Percentiles rank a stretch among this genome's conserved stretches.
phyloP scores from a whole-genome alignment of 257 asterid species.

The Primulina eburnea region DNA sequence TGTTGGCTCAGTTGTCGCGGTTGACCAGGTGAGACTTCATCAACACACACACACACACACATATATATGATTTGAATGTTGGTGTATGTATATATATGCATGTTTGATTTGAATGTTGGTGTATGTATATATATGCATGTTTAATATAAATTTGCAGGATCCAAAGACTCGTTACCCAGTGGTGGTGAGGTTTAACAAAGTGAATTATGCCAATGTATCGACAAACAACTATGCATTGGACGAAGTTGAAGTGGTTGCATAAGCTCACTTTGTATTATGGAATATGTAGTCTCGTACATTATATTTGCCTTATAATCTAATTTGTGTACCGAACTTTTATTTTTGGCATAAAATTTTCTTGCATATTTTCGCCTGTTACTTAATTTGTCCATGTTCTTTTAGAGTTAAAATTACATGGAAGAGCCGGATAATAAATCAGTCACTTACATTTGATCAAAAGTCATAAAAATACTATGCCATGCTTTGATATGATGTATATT shows the following conservation, averaged over 20 bases:
- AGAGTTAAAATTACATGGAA: no score
- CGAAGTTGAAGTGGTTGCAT: conserved; percentile 59
- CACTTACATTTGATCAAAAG: no score
- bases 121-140: no score
- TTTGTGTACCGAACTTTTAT: not conserved
- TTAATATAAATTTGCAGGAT: conserved; percentile 46
- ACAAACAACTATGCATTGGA: conserved; percentile 96
- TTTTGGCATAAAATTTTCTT: not conserved
- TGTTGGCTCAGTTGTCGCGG: conserved; percentile 87
- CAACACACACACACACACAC: not conserved
- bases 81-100: no score
- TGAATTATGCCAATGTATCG: conserved; percentile 85
- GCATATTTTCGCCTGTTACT: not conserved
- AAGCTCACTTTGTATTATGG: conserved; percentile 8
- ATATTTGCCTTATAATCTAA: not conserved
- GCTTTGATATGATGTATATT: no score
- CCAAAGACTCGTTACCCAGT: conserved; percentile 90
- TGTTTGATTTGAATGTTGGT: no score
- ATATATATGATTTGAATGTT: not conserved
- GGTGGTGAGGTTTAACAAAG: conserved; percentile 89
- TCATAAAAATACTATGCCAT: no score
- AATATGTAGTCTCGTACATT: not conserved
- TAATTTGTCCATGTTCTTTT: no score
- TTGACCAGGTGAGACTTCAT: conserved; percentile 65
- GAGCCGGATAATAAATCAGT: no score